These are phyloP conservation scores for Kodamaea hsintzibuensis DNA, from an alignment of 805 yeast species.

Conservation along the genomic window DNA sequence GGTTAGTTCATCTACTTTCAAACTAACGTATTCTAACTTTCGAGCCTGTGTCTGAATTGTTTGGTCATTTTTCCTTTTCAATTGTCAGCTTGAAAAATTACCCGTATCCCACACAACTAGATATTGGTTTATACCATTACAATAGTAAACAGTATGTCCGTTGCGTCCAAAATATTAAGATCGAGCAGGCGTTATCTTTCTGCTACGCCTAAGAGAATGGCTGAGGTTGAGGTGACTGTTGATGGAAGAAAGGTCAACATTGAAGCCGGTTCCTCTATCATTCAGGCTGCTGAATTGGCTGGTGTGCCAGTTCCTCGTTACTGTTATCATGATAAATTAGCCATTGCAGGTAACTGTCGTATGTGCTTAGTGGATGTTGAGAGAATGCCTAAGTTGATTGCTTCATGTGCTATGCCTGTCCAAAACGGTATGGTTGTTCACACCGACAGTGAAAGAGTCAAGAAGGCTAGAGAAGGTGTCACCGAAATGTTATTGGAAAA, in stretches of 20 bases:
- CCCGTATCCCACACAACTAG: not conserved
- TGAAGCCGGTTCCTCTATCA: constrained; percentile 84
- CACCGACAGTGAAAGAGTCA: constrained; percentile 75
- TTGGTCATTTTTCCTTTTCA: not conserved
- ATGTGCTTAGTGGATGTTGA: constrained; percentile 92
- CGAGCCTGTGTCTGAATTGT: not conserved
- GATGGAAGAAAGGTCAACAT: constrained; percentile 77
- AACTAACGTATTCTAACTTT: not conserved
- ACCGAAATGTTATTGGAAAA: constrained; percentile 85
- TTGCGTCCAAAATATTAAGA: constrained; percentile 12
- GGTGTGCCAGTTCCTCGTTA: constrained; percentile 87
- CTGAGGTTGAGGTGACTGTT: constrained; percentile 57
- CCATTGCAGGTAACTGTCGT: constrained; percentile 90
- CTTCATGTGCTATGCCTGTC: constrained; percentile 92
- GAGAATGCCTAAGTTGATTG: constrained; percentile 85
- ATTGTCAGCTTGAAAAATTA: not conserved
- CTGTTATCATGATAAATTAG: constrained; percentile 88
- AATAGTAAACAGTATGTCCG: constrained; percentile 8
- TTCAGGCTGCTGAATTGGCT: constrained; percentile 90
- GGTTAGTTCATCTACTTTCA: not conserved
- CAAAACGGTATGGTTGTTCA: constrained; percentile 85
- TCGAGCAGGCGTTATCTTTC: constrained; percentile 32
- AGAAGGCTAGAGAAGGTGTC: constrained; percentile 84
- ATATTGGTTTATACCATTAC: constrained; percentile 10
- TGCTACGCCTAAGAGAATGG: constrained; percentile 32